These are phyloP conservation scores for Umbelopsis isabellina DNA, from an alignment of 192 early-diverging fungal genomes.

Conservation along the genomic window DNA sequence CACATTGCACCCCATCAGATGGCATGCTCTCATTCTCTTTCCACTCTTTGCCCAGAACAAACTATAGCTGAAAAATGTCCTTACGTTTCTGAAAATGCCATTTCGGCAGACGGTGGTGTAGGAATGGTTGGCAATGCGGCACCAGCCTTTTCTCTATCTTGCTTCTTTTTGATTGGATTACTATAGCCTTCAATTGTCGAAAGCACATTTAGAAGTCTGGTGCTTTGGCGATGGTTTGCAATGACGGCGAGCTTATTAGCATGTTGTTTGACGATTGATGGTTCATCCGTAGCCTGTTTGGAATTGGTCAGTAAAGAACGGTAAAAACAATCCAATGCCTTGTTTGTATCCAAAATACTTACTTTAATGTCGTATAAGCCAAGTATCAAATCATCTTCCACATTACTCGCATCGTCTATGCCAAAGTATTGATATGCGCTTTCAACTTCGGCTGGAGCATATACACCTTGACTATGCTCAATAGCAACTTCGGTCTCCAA, in stretches of 20 bases:
- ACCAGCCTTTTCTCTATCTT: not conserved
- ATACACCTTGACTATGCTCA: conserved; percentile 57
- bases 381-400: conserved; percentile 38
- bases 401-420: conserved; percentile 35
- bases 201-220: conserved; percentile 21
- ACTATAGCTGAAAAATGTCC: not conserved
- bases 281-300: conserved; percentile 33
- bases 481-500: conserved; percentile 50
- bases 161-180: not conserved
- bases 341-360: not conserved
- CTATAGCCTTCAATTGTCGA: not conserved
- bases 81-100: conserved; percentile 24
- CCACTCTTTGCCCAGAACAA: not conserved
- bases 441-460: conserved; percentile 42
- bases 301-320: conserved; percentile 25
- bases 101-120: not conserved
- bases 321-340: not conserved
- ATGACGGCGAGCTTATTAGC: conserved; percentile 29
- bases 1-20: not conserved
- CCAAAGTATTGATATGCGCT: conserved; percentile 53
- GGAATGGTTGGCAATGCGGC: not conserved
- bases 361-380: conserved; percentile 36
- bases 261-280: conserved; percentile 29
- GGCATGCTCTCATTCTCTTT: too few species aligned
- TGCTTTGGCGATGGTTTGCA: conserved; percentile 29